Conservation (phyloP, 176 grass and related monocot species). For the Eragrostis nindensis region DNA sequence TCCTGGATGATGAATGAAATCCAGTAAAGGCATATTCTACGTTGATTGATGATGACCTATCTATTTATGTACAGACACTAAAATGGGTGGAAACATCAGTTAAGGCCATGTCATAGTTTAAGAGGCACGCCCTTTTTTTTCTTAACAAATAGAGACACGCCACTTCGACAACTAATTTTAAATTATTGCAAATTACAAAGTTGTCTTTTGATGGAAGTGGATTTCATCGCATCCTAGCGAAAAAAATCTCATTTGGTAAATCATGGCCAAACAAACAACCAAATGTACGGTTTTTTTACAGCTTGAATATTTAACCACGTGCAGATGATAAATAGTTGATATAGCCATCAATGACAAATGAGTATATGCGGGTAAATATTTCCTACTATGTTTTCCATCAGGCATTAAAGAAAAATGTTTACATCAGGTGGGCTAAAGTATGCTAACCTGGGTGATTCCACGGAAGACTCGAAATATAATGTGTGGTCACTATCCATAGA, state of each 20-base stretch:
- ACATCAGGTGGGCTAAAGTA: not conserved
- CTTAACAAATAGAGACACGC: too few species aligned
- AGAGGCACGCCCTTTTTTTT: not conserved
- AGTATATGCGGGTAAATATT: not conserved
- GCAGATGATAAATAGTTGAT: not conserved
- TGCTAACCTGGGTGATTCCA: constrained; percentile 20
- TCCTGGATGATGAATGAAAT: too few species aligned
- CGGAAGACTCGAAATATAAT: not conserved
- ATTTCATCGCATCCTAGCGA: not conserved
- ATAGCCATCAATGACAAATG: not conserved
- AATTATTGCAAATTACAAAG: not conserved
- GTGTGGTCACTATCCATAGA: not conserved
- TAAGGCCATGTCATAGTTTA: not conserved
- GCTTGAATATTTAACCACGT: not conserved
- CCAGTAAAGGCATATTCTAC: not conserved
- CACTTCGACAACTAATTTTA: not conserved
- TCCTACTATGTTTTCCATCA: not conserved
- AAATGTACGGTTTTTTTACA: not conserved
- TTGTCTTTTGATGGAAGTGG: not conserved
- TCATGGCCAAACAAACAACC: not conserved
- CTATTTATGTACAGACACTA: not conserved
- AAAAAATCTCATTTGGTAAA: not conserved
- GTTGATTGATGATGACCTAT: not conserved
- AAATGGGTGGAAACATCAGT: not conserved
- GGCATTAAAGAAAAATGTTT: too few species aligned